Percentiles rank a stretch among this genome's conserved stretches.
phyloP scores from a whole-genome alignment of 257 asterid genomes.

The Fraxinus excelsior region DNA sequence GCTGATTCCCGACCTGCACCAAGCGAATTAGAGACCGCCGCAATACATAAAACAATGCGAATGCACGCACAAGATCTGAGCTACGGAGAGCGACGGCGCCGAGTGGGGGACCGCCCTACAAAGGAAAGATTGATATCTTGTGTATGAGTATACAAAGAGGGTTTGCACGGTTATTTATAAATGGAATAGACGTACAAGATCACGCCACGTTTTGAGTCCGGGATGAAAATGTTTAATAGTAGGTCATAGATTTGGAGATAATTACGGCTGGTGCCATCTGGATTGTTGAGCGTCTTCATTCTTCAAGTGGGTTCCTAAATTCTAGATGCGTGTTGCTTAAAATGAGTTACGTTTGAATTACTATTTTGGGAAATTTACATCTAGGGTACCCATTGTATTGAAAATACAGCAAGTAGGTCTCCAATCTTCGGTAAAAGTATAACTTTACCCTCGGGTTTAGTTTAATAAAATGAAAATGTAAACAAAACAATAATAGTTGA shows the following conservation, averaged over 20 bases:
- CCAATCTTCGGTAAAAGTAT: too few species aligned
- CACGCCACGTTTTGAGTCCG: conserved; percentile 8
- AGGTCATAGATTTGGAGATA: neutral
- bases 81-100: neutral
- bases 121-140: neutral
- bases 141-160: neutral
- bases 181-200: neutral
- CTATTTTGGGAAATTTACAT: too few species aligned
- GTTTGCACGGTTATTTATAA: neutral
- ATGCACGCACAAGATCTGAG: neutral
- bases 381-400: too few species aligned
- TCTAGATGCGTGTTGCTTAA: too few species aligned
- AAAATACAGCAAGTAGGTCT: too few species aligned
- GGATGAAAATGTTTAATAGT: neutral
- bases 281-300: too few species aligned
- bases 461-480: too few species aligned
- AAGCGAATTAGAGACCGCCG: conserved; percentile 51
- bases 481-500: too few species aligned
- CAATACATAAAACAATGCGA: conserved; percentile 2
- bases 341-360: too few species aligned
- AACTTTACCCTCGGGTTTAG: too few species aligned
- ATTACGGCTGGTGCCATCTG: neutral
- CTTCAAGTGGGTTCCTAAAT: too few species aligned
- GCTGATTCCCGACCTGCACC: conserved; percentile 56
- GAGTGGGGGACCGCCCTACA: neutral